These are phyloP conservation scores for Solanum okadae DNA, from an alignment of 257 asterid species.

Conservation along the genomic window DNA sequence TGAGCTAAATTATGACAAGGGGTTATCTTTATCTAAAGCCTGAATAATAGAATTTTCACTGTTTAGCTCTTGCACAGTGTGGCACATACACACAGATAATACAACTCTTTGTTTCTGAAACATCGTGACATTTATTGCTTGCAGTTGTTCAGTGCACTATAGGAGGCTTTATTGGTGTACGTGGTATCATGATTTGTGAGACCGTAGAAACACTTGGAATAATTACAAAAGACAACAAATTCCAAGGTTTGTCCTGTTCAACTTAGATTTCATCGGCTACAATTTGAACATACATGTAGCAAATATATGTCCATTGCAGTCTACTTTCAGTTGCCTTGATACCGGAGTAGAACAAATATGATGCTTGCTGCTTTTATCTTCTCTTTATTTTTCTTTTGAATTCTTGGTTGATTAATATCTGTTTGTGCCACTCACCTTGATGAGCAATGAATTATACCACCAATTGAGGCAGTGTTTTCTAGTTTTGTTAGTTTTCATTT, in stretches of 20 bases:
- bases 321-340: too few species aligned
- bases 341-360: neutral
- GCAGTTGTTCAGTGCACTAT: conserved; percentile 64
- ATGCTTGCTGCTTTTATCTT: neutral
- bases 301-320: too few species aligned
- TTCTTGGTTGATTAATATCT: neutral
- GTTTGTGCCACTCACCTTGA: neutral
- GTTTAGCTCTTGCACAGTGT: neutral
- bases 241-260: conserved; percentile 41
- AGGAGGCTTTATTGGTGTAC: conserved; percentile 39
- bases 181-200: conserved; percentile 78
- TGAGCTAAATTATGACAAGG: neutral
- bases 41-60: neutral
- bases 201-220: conserved; percentile 85
- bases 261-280: neutral
- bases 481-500: neutral
- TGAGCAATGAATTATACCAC: neutral
- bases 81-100: neutral
- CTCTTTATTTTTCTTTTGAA: neutral
- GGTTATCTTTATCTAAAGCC: neutral
- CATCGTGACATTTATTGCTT: neutral
- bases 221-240: conserved; percentile 62
- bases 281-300: neutral
- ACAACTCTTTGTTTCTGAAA: neutral
- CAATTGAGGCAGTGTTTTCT: neutral